These are phyloP conservation scores for Skeletonema tropicum DNA, from an alignment of 108 stramenopile species.

Conservation along the genomic window DNA sequence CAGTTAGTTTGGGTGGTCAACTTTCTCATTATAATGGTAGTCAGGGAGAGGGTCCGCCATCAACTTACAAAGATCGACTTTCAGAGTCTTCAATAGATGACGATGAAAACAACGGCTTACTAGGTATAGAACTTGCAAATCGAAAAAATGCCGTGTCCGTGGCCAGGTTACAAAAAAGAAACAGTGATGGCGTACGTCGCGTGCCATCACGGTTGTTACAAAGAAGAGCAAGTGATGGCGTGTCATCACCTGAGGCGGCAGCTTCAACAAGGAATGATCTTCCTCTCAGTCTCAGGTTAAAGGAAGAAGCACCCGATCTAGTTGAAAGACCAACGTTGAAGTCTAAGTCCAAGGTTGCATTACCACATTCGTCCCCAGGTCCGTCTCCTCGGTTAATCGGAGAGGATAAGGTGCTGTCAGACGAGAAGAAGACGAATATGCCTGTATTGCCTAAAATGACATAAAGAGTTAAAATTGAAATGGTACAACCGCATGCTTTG, in stretches of 20 bases:
- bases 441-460: background rate
- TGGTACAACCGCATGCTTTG: no score
- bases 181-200: no score
- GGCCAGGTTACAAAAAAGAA: no score
- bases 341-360: constrained; percentile 21
- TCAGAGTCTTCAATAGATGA: constrained; percentile 3
- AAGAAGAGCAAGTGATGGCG: no score
- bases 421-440: background rate
- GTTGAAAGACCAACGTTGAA: constrained; percentile 18
- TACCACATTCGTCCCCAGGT: no score
- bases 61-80: background rate
- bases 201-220: no score
- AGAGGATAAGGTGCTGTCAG: background rate
- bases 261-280: constrained; percentile 1
- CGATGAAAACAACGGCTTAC: background rate
- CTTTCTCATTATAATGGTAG: background rate
- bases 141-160: background rate
- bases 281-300: constrained; percentile 15
- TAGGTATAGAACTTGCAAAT: constrained; percentile 1
- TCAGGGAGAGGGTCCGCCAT: background rate
- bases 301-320: constrained; percentile 19
- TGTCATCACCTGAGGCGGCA: no score
- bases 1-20: constrained; percentile 40
- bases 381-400: background rate
- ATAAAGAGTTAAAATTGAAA: no score